phyloP scores from a whole-genome alignment of 2,329 filamentous ascomycete genomes.

The Colletotrichum gigasporum region DNA sequence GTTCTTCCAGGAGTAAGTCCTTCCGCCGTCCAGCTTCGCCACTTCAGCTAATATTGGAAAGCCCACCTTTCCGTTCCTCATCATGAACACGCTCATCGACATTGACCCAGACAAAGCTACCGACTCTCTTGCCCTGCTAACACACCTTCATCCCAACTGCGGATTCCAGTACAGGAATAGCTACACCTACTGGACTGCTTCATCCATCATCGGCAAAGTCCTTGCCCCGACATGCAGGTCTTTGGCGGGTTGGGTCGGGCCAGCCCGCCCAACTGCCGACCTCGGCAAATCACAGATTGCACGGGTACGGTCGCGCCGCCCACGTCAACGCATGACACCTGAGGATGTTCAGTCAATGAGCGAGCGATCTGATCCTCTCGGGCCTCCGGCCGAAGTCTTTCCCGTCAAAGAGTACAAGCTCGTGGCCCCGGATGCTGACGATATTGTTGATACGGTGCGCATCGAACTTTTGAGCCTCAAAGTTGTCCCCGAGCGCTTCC shows the following conservation, averaged over 20 bases:
- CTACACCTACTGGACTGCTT: conserved; percentile 80
- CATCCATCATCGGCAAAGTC: conserved; percentile 79
- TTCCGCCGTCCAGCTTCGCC: neutral
- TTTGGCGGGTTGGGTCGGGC: conserved; percentile 79
- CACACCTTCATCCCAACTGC: conserved; percentile 73
- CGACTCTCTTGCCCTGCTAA: conserved; percentile 72
- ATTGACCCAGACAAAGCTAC: conserved; percentile 75
- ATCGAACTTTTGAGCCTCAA: conserved; percentile 74
- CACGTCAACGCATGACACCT: conserved; percentile 64
- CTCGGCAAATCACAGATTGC: conserved; percentile 76
- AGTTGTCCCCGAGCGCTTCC: conserved; percentile 43
- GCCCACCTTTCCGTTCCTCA: conserved; percentile 75
- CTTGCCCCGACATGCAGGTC: conserved; percentile 76
- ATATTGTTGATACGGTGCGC: conserved; percentile 71
- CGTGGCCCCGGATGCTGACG: conserved; percentile 63
- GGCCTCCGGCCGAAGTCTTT: conserved; percentile 68
- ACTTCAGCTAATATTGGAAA: conserved; percentile 35
- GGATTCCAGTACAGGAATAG: conserved; percentile 80
- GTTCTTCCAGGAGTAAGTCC: conserved; percentile 72
- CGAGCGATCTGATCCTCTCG: conserved; percentile 74
- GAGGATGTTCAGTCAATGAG: conserved; percentile 73
- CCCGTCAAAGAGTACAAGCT: conserved; percentile 75
- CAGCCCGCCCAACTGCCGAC: conserved; percentile 73
- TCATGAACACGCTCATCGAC: conserved; percentile 82
- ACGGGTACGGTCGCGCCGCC: conserved; percentile 68